Base-by-base conservation (phyloP, 169 alveolate species). In the Sarcocystis neurona region DNA sequence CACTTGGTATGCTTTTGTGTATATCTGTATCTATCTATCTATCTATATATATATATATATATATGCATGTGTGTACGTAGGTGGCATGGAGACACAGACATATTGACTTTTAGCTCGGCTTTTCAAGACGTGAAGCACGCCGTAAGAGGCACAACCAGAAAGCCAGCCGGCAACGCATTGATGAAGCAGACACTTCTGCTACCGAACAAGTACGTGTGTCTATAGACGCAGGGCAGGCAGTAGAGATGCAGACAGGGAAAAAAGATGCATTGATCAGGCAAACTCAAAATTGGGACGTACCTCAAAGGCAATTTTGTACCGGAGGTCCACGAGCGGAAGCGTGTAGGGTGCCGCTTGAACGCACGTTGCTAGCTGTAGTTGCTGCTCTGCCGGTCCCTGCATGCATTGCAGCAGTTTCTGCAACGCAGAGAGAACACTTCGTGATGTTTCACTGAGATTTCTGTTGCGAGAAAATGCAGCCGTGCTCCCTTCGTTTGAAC, bases 341-440 rank as follows among this genome's bases (percentile, higher is more conserved):
- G 53, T 43, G 34, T 72, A 72, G 34, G 82, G 82, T 4, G 82
- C 39, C 58, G 82, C 82, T 48, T 72, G 41, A 10, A 72, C 56
- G 1, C 43, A 6, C 48, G 58, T 37, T 12, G 15, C 43, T 32
- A 72, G 53, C 27, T 27, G 50, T 30, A 72, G 56, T 43, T 18
- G 23, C 39, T 39, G 41, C 15, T n/a, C n/a, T 39, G 82, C 34
- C 2, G 82, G 8, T n/a, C n/a, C n/a, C n/a, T n/a, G n/a, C n/a
- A n/a, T n/a, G n/a, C n/a, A n/a, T n/a, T 34, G 23, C 4, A 56
- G 41, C 41, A 72, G 82, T 37, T 37, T 32, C 30, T 39, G 82
- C 27, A 72, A 32, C 5, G 15, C 15, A 20, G 34, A 18, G 18
- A 72, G 53, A 39, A 72, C 82, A 2, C 41, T 39, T 15, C 82